These are phyloP conservation scores for Phytophthora rubi DNA, from an alignment of 352 stramenopile species.

Conservation along the genomic window DNA sequence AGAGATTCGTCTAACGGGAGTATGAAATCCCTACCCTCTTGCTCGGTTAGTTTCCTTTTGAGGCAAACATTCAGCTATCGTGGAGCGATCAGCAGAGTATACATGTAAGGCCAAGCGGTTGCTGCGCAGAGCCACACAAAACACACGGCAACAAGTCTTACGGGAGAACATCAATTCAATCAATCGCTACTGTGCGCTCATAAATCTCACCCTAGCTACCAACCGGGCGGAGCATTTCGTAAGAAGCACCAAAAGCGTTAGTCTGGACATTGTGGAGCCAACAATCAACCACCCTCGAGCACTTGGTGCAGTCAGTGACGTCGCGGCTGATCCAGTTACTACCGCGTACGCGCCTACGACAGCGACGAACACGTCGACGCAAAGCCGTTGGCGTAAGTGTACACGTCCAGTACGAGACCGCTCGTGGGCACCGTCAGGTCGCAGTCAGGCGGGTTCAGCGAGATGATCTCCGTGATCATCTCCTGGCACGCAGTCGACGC, in stretches of 20 bases:
- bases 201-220: neutral
- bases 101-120: too few species aligned
- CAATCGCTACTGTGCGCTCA: neutral
- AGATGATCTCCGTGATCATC: constrained; percentile 21
- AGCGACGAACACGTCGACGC: constrained; percentile 14
- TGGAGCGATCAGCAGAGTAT: too few species aligned
- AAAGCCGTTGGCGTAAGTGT: constrained; percentile 25
- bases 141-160: neutral
- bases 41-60: too few species aligned
- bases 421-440: constrained; percentile 32
- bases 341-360: neutral
- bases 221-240: neutral
- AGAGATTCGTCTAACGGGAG: too few species aligned
- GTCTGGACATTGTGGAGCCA: neutral
- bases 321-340: neutral
- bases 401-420: constrained; percentile 33
- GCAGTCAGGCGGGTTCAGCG: constrained; percentile 31
- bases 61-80: too few species aligned
- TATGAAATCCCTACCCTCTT: too few species aligned
- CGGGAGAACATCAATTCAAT: neutral
- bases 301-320: neutral
- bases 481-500: constrained; percentile 25
- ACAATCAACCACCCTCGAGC: too few species aligned
- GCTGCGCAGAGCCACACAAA: neutral
- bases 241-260: neutral